These are phyloP conservation scores for Melaleuca quinquenervia DNA, from an alignment of 345 rosid species.

Conservation along the genomic window DNA sequence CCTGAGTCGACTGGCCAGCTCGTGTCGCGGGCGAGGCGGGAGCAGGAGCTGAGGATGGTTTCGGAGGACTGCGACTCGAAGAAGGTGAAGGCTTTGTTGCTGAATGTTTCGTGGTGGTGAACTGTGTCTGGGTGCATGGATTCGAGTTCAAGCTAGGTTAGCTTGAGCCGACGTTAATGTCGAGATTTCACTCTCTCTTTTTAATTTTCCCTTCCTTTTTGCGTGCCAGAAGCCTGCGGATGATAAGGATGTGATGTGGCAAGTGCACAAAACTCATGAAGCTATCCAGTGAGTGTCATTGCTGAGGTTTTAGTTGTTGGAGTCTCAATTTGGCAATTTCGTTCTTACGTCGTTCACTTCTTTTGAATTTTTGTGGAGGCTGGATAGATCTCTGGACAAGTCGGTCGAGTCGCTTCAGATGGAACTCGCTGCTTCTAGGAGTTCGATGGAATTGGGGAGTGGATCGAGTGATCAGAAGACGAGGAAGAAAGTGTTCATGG, in stretches of 20 bases:
- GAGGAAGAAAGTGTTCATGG: conserved; percentile 69
- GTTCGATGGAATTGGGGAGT: conserved; percentile 30
- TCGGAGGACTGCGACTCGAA: conserved; percentile 40
- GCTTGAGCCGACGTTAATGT: neutral
- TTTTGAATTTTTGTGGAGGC: conserved; percentile 14
- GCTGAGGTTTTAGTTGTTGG: neutral
- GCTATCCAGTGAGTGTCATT: conserved; percentile 63
- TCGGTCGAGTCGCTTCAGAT: conserved; percentile 53
- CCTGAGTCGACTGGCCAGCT: conserved; percentile 43
- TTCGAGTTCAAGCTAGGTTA: neutral
- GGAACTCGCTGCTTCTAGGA: conserved; percentile 60
- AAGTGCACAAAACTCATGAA: conserved; percentile 69
- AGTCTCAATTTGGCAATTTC: neutral
- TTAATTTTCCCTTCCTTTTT: neutral
- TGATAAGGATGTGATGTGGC: conserved; percentile 42
- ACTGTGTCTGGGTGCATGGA: neutral
- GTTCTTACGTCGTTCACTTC: neutral
- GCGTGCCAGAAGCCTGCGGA: conserved; percentile 20
- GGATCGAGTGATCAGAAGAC: conserved; percentile 7
- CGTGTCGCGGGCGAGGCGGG: conserved; percentile 36
- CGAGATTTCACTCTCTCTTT: neutral
- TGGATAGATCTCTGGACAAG: conserved; percentile 69
- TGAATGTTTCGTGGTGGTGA: neutral
- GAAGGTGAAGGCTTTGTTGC: conserved; percentile 22
- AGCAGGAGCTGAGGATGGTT: conserved; percentile 50